These are phyloP conservation scores for Chytridium lagenaria DNA, from an alignment of 371 early-diverging fungal species.

Conservation along the genomic window DNA sequence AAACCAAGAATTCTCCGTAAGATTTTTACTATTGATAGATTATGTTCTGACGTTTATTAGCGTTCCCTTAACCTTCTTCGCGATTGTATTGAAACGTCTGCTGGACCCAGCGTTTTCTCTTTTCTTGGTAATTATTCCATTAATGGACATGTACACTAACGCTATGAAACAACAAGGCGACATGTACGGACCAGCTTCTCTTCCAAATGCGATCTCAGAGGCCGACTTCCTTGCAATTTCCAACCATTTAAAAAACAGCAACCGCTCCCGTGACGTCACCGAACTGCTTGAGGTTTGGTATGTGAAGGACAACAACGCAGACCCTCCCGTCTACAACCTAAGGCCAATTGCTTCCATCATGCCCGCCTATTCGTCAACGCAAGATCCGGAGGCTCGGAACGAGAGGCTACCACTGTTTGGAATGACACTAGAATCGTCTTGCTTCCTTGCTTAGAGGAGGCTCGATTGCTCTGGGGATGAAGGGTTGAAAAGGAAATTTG, in stretches of 20 bases:
- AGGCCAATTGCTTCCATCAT: slow-evolving; percentile 25
- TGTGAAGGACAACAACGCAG: slow-evolving; percentile 29
- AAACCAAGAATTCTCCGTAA: slow-evolving; percentile 27
- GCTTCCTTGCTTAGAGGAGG: slow-evolving; percentile 15
- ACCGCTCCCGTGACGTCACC: slow-evolving; percentile 15
- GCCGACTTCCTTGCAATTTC: slow-evolving; percentile 24
- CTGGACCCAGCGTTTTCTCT: slow-evolving; percentile 35
- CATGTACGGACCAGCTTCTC: slow-evolving; percentile 28
- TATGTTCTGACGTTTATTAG: background rate
- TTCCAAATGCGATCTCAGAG: slow-evolving; percentile 22
- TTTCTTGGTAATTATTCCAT: slow-evolving; percentile 23
- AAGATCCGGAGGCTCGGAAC: background rate
- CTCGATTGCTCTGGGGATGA: slow-evolving; percentile 12
- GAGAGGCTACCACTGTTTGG: slow-evolving; percentile 29
- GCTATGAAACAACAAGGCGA: slow-evolving; percentile 22
- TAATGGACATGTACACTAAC: background rate
- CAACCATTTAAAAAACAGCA: background rate
- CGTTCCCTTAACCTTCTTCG: slow-evolving; percentile 13
- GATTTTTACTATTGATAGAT: background rate
- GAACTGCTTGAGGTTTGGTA: slow-evolving; percentile 38
- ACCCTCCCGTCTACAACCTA: slow-evolving; percentile 26
- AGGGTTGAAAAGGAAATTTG: slow-evolving; percentile 9
- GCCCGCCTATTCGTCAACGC: slow-evolving; percentile 25
- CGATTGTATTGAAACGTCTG: slow-evolving; percentile 15
- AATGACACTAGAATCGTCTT: slow-evolving; percentile 11